Evolutionary conservation across 192 early-diverging fungal species (phyloP).

Genomic region (Backusella circina): DNA sequence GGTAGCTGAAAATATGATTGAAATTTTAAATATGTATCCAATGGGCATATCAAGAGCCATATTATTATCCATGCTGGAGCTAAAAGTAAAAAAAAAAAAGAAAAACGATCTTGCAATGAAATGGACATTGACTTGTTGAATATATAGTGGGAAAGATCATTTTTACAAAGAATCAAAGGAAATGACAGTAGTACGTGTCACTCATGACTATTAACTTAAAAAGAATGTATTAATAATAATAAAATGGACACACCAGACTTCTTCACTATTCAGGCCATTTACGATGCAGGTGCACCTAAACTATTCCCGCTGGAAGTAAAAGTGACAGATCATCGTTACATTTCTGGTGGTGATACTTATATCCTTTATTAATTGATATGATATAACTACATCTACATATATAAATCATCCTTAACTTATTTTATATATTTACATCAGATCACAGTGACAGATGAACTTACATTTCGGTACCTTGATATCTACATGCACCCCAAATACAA

Average conservation of each 20-base stretch:
- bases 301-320: background rate
- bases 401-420: background rate
- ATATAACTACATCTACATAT: background rate
- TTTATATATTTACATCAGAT: constrained; percentile 2
- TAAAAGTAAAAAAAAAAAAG: constrained; percentile 8
- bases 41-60: constrained; percentile 2
- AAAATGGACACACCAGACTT: background rate
- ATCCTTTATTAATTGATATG: constrained; percentile 12
- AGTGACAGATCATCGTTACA: background rate
- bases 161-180: constrained; percentile 8
- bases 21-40: background rate
- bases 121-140: background rate
- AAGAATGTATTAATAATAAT: background rate
- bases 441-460: background rate
- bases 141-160: constrained; percentile 12
- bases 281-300: background rate
- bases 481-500: constrained; percentile 21
- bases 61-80: background rate
- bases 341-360: constrained; percentile 8
- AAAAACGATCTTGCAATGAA: background rate
- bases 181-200: background rate
- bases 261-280: constrained; percentile 8
- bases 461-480: background rate
- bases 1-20: constrained; percentile 5
- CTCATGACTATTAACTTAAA: background rate